Evolutionary conservation across 164 flowering plant species (phyloP).

Genomic region (Echeveria elegans): DNA sequence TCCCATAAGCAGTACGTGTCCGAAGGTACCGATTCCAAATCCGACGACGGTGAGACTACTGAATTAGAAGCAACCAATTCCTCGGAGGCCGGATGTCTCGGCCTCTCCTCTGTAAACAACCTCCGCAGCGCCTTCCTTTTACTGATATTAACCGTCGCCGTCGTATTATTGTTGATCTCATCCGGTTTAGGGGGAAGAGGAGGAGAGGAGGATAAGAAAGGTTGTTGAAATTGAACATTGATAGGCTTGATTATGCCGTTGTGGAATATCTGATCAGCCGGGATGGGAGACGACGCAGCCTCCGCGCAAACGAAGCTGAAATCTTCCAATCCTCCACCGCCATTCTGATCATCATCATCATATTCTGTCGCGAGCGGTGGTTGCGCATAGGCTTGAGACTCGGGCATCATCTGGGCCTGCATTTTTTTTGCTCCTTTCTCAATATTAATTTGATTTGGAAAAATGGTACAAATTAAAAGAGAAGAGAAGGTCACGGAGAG

Average conservation of each 20-base stretch:
- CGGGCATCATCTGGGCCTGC: no score
- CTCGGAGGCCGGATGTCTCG: neutral
- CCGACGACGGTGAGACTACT: neutral
- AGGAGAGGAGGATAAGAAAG: neutral
- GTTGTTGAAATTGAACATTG: no score
- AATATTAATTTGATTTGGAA: no score
- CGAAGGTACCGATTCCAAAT: neutral
- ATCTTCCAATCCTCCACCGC: neutral
- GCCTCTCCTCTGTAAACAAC: neutral
- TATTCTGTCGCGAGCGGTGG: no score
- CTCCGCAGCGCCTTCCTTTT: slow-evolving; percentile 3
- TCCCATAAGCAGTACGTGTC: neutral
- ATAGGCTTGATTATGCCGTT: neutral
- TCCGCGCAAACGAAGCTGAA: neutral
- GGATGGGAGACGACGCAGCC: neutral
- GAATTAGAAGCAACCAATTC: no score
- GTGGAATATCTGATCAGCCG: slow-evolving; percentile 5
- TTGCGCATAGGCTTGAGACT: no score
- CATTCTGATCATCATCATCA: no score
- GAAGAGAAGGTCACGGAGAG: no score
- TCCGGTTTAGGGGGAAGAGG: neutral
- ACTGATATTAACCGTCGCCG: no score
- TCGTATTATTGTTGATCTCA: neutral
- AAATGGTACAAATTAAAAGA: no score
- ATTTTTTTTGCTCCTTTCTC: no score